Percentiles rank a stretch among this genome's conserved stretches.
Conservation (phyloP, 768 basidiomycete species). For the Rickenella mellea region DNA sequence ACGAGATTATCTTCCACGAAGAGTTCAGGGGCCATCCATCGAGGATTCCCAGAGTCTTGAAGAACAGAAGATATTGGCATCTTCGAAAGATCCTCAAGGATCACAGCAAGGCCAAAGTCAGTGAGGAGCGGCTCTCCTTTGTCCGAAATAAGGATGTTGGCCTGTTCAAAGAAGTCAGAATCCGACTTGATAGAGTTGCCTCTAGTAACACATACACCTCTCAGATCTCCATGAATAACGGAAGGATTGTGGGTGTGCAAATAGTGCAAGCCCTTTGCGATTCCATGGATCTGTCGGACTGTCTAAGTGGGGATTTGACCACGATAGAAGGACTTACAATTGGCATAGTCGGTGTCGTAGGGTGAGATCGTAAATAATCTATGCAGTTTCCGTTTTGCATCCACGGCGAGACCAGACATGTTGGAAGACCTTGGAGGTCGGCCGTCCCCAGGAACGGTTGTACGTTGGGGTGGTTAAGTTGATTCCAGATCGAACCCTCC, state of each 20-base stretch:
- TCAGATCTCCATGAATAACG: background rate
- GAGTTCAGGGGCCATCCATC: background rate
- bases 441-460: background rate
- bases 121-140: background rate
- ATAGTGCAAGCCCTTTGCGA: background rate
- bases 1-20: background rate
- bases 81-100: background rate
- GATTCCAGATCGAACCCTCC: background rate
- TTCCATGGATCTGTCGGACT: background rate
- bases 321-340: background rate
- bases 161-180: background rate
- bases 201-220: background rate
- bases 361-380: background rate
- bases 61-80: background rate
- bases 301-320: background rate
- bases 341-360: background rate
- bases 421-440: background rate
- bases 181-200: background rate
- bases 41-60: background rate
- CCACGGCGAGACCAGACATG: background rate
- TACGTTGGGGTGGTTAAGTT: background rate
- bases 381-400: background rate
- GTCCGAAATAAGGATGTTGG: background rate
- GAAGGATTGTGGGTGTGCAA: background rate
- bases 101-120: background rate